These are phyloP conservation scores for Pseudopithomyces maydicus DNA, from an alignment of 2,329 filamentous ascomycete species.

Conservation along the genomic window DNA sequence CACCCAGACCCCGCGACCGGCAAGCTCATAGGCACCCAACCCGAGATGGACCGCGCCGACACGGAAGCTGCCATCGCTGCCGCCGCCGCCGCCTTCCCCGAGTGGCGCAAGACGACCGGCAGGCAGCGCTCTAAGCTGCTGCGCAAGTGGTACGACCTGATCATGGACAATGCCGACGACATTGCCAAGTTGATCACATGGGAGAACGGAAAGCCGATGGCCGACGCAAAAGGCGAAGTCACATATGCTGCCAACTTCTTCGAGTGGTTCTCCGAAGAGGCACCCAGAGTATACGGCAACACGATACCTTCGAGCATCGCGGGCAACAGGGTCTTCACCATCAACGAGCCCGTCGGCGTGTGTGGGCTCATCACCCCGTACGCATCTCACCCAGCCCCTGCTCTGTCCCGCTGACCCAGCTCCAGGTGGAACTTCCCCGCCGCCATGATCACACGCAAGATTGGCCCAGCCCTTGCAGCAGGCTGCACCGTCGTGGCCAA, in stretches of 20 bases:
- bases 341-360: slow-evolving; percentile 85
- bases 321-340: slow-evolving; percentile 75
- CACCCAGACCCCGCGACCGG: slow-evolving; percentile 78
- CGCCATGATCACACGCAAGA: slow-evolving; percentile 57
- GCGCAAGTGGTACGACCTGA: slow-evolving; percentile 80
- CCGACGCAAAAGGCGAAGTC: slow-evolving; percentile 52
- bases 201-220: slow-evolving; percentile 86
- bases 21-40: slow-evolving; percentile 78
- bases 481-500: slow-evolving; percentile 95
- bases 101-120: slow-evolving; percentile 73
- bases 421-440: slow-evolving; percentile 75
- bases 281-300: slow-evolving; percentile 60
- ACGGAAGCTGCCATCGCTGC: slow-evolving; percentile 81
- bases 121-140: slow-evolving; percentile 76
- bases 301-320: slow-evolving; percentile 72
- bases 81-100: slow-evolving; percentile 75
- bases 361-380: slow-evolving; percentile 80
- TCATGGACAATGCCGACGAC: slow-evolving; percentile 79
- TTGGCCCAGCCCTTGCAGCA: slow-evolving; percentile 76
- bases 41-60: slow-evolving; percentile 81
- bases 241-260: slow-evolving; percentile 48
- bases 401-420: slow-evolving; percentile 4
- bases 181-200: slow-evolving; percentile 82
- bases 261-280: slow-evolving; percentile 49
- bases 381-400: slow-evolving; percentile 11